Conservation (phyloP, 306 rosid species). For the Prunus padus region DNA sequence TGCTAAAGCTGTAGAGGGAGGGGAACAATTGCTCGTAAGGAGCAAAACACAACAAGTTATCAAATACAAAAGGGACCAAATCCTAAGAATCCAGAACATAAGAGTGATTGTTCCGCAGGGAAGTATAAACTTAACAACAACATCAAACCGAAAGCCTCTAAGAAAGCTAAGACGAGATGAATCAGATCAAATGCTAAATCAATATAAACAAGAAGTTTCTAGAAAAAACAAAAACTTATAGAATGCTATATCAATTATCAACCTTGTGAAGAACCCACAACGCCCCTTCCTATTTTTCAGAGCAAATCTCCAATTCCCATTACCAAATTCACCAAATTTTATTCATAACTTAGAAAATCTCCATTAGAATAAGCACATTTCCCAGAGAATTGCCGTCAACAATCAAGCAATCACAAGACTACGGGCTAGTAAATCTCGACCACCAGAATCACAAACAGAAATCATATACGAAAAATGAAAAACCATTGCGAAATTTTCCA, state of each 20-base stretch:
- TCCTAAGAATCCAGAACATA: background rate
- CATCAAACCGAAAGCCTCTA: background rate
- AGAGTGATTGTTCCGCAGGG: background rate
- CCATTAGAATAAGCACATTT: background rate
- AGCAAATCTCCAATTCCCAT: conserved; percentile 6
- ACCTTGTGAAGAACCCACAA: conserved; percentile 19
- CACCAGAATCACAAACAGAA: background rate
- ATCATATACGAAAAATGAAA: background rate
- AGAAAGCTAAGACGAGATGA: background rate
- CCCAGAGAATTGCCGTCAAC: background rate
- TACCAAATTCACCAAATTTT: conserved; percentile 12
- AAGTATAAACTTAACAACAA: background rate
- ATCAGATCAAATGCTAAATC: background rate
- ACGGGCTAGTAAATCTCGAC: background rate
- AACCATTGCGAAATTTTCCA: background rate
- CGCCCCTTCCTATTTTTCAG: background rate
- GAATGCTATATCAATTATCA: background rate
- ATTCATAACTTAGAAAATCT: background rate
- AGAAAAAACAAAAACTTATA: background rate
- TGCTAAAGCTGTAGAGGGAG: background rate
- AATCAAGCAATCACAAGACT: background rate
- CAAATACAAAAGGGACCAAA: background rate
- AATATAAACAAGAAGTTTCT: background rate
- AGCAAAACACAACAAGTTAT: background rate
- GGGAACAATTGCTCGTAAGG: background rate